Base-by-base conservation (phyloP, 148 eudicot species). In the Cornus florida region DNA sequence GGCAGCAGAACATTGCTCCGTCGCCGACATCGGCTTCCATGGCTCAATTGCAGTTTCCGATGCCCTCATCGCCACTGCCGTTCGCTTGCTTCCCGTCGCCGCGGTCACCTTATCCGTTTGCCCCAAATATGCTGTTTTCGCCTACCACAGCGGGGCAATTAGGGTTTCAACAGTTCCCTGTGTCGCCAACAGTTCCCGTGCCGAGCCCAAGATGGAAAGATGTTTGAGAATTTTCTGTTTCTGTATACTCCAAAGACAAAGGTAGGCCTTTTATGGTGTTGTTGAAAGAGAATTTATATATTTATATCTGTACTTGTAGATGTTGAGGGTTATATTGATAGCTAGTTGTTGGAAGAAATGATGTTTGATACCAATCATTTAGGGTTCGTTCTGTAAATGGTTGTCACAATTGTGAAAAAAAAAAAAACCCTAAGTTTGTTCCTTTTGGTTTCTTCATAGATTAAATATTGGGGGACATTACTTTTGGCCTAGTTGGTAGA, bases 41-140 rank as follows among this genome's bases (percentile, higher is more conserved):
- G 77, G 50, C 56, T 17, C 60, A 71, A 43, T 19, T 59, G 10
- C 75, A 69, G 3, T 79, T 83, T 28, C 78, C 80, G 8, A 59
- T 73, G 10, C 88, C 96, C 20, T 48, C 85, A 10, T 86, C 89
- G 31, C 90, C 90, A 43, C 80, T 87, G 28, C 85, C 92, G 4
- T 94, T 92, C 46, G 94, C 93, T 11, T 88, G 93, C 80, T 60
- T 92, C 4, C 89, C 92, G 31, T 89, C 98, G 24, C 95, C 93
- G 50, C 86, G 87, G 59, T 89, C 97, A 41, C 90, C 93, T 10
- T 85, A 83, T 50, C 86, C 85, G 71, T 75, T 84, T 39, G 86
- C 92, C 9, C 90, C 92, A 10, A 78, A 81, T n/a, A 19, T 81
- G 62, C 48, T 43, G 48, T 43, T 43, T 43, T 43, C 48, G 10